Base-by-base conservation (phyloP, 164 flowering plant genomes). In the Kingdonia uniflora region DNA sequence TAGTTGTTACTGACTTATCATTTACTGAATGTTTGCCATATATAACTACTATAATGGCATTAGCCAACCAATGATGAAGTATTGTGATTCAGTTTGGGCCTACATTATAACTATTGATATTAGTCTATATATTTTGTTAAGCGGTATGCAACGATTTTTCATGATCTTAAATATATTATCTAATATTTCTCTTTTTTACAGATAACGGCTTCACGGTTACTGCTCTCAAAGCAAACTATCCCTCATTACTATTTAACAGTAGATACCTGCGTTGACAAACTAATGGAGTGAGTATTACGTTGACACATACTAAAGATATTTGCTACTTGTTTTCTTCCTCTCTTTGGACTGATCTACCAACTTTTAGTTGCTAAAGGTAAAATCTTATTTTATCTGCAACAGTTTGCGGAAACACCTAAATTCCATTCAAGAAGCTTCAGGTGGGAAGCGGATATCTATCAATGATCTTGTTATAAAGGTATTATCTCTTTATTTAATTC, bases 381-480 rank as follows among this genome's bases (percentile, higher is more conserved):
- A 14, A 8, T 23, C 35, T 55, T 14, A 15, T 51, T 29, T 54
- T 58, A 0, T 55, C n/a, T 52, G 23, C 39, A 71, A 51, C 75
- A 87, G 98, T 23, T 72, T 94, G 72, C 73, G 89, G 51, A 71
- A 63, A 60, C 72, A 85, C 43, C 85, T 94, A 24, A 94, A 94
- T 60, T 70, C 85, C 46, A 59, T 86, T 35, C 97, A 88, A 71
- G 97, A 86, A 73, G 80, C 86, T 64, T 81, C 95, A 4, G 97
- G 95, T 52, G 91, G 91, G 24, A 86, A 86, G 71, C 71, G 84
- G 56, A 68, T 92, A 64, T 92, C 97, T 38, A 64, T 92, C 56
- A 84, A 88, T 66, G 99, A 88, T 72, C 96, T 92, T 65, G 95
- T 92, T 13, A 77, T 92, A 60, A 92, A 92, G 99, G 99, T 90